Evolutionary conservation across 139 green algal species (phyloP).

Genomic region (Pseudopediastrum boryanum): DNA sequence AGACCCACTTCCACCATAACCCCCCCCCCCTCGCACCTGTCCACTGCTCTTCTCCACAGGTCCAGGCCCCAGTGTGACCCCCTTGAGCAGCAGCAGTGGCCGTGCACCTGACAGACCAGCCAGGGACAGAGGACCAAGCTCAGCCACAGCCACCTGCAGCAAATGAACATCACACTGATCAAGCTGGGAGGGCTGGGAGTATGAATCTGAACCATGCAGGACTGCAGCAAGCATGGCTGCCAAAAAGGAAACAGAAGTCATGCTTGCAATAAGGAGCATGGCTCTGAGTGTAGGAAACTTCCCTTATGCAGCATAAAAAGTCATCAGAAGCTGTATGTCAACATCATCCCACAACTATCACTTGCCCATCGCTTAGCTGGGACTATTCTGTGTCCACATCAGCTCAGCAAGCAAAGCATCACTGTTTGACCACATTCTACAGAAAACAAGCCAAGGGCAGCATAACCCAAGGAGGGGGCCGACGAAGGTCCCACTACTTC

Average conservation of each 20-base stretch:
- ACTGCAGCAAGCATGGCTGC: neutral
- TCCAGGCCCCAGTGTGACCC: slow-evolving; percentile 43
- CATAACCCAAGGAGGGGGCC: neutral
- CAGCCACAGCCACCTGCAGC: slow-evolving; percentile 7
- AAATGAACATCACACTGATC: neutral
- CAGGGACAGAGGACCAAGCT: slow-evolving; percentile 22
- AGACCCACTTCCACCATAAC: neutral
- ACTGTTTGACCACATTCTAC: too few relatives aligned
- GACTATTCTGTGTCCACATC: too few relatives aligned
- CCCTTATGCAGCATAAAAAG: neutral
- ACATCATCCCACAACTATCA: too few relatives aligned
- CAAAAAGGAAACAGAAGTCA: neutral
- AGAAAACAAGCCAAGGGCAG: neutral
- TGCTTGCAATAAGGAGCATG: neutral
- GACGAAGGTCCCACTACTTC: neutral
- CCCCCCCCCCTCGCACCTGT: slow-evolving; percentile 7
- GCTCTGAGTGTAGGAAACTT: neutral
- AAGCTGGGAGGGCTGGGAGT: neutral
- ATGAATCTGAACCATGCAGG: neutral
- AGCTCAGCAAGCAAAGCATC: too few relatives aligned
- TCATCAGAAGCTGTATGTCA: neutral
- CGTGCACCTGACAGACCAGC: slow-evolving; percentile 42
- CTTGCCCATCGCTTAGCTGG: too few relatives aligned
- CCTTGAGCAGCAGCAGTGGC: slow-evolving; percentile 30
- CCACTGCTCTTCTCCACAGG: slow-evolving; percentile 41